A percentile compares a stretch with the other conserved stretches of the same genome.
Conservation (phyloP, 2,329 filamentous ascomycete genomes). For the Podosphaera leucotricha region DNA sequence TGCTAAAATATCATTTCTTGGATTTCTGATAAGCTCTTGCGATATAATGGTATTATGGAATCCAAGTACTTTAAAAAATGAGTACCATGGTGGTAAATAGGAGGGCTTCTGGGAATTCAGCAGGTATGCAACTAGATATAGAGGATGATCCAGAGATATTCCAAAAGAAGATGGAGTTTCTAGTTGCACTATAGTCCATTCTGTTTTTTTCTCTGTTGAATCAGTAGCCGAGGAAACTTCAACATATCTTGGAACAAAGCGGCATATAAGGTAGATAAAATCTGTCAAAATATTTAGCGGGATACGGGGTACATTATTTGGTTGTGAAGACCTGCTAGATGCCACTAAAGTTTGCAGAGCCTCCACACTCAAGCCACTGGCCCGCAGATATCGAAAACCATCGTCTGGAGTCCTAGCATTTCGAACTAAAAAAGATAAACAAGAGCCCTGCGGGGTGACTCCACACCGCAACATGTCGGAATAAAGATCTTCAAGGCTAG, state of each 20-base stretch:
- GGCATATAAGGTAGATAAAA: constrained; percentile 1
- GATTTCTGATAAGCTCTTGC: constrained; percentile 3
- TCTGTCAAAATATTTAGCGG: not conserved
- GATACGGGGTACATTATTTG: not conserved
- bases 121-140: constrained; percentile 6
- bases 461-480: constrained; percentile 28
- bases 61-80: constrained; percentile 20
- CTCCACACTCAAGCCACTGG: constrained; percentile 16
- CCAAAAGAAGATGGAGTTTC: not conserved
- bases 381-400: constrained; percentile 26
- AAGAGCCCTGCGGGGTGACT: constrained; percentile 24
- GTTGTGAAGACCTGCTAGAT: not conserved
- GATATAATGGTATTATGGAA: constrained; percentile 8
- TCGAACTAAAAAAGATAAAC: constrained; percentile 30
- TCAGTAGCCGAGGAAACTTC: not conserved
- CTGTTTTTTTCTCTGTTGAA: not conserved
- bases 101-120: constrained; percentile 5
- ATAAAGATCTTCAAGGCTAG: constrained; percentile 33
- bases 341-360: not conserved
- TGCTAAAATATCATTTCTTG: constrained; percentile 9
- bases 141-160: constrained; percentile 3
- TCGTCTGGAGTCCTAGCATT: constrained; percentile 24
- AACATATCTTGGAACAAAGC: not conserved
- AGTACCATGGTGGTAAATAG: constrained; percentile 20
- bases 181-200: not conserved